Conservation (phyloP, 2,329 filamentous ascomycete genomes). For the Colletotrichum cuscutae region DNA sequence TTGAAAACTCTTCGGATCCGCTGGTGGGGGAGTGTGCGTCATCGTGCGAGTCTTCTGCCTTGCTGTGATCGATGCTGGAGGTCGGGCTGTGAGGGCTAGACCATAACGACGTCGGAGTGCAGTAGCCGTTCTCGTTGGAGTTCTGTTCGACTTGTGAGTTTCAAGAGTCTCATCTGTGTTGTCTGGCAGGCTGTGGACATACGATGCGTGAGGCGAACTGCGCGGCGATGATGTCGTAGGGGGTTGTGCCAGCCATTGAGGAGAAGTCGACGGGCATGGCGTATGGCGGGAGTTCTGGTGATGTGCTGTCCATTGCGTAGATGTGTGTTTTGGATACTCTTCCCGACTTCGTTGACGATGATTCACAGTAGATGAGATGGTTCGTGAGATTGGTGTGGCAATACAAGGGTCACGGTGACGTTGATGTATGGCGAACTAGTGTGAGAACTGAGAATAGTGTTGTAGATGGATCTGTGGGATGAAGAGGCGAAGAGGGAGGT, state of each 20-base stretch:
- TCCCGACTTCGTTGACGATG: background rate
- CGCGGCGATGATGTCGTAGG: slow-evolving; percentile 30
- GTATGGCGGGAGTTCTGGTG: slow-evolving; percentile 8
- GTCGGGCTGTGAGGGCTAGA: slow-evolving; percentile 29
- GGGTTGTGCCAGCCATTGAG: background rate
- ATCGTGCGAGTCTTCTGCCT: slow-evolving; percentile 21
- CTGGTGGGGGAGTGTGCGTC: slow-evolving; percentile 21
- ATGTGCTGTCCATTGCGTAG: slow-evolving; percentile 14
- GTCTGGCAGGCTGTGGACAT: background rate
- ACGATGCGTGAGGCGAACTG: slow-evolving; percentile 30
- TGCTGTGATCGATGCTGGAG: slow-evolving; percentile 28
- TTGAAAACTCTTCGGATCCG: slow-evolving; percentile 1
- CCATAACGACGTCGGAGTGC: slow-evolving; percentile 28
- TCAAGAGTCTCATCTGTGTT: background rate
- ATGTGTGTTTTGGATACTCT: background rate
- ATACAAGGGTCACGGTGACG: background rate
- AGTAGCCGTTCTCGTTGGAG: slow-evolving; percentile 23
- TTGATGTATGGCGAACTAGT: background rate
- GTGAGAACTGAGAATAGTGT: background rate
- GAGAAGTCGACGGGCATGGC: slow-evolving; percentile 13
- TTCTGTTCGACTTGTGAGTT: slow-evolving; percentile 1
- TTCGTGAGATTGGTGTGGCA: background rate
- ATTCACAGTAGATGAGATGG: background rate
- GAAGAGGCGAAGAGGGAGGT: background rate
- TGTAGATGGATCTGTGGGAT: slow-evolving; percentile 15